Percentiles rank a stretch among this genome's conserved stretches.
Conservation (phyloP, 345 rosid species). For the Ceriops tagal region DNA sequence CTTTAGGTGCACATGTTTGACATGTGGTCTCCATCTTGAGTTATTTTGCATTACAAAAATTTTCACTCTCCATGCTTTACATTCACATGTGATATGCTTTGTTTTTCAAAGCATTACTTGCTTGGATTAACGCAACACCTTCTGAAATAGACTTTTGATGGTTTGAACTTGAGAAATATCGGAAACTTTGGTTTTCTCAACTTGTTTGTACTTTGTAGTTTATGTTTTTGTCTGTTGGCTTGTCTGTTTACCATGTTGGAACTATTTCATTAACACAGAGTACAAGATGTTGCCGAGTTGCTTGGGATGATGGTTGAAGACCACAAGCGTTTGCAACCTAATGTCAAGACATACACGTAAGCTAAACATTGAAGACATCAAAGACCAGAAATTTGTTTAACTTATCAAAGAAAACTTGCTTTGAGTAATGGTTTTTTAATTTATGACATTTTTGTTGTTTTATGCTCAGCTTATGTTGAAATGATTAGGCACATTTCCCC, state of each 20-base stretch:
- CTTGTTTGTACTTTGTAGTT: neutral
- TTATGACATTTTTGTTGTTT: conserved; percentile 7
- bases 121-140: neutral
- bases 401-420: conserved; percentile 10
- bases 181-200: conserved; percentile 4
- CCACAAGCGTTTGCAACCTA: conserved; percentile 85
- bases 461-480: conserved; percentile 4
- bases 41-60: neutral
- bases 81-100: neutral
- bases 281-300: conserved; percentile 92
- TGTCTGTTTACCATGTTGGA: neutral
- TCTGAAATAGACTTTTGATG: neutral
- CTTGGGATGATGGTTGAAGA: conserved; percentile 99
- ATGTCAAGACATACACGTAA: conserved; percentile 85
- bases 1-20: neutral
- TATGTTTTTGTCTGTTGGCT: too few relatives aligned
- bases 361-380: conserved; percentile 10
- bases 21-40: neutral
- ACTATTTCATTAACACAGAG: conserved; percentile 46
- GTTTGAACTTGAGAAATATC: neutral
- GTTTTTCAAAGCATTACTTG: neutral
- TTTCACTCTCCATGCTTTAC: neutral
- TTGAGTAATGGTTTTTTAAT: conserved; percentile 2
- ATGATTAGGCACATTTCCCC: neutral
- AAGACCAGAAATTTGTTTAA: too few relatives aligned